These are phyloP conservation scores for Phialophora tarda DNA, from an alignment of 2,329 filamentous ascomycete genomes.

Conservation along the genomic window DNA sequence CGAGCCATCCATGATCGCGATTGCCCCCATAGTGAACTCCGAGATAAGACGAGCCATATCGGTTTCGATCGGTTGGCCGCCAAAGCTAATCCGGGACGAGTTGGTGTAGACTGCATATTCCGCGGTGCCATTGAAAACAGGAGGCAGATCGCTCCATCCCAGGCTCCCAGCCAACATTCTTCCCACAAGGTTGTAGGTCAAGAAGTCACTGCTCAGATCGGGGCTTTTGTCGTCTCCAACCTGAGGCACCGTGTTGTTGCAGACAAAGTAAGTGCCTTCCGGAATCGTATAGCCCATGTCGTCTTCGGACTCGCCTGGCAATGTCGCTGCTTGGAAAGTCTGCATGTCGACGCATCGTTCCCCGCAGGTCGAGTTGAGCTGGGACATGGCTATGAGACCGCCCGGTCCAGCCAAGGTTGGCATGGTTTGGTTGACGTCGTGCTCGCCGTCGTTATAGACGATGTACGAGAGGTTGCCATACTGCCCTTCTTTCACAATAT, in stretches of 20 bases:
- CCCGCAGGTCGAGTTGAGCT: conserved; percentile 35
- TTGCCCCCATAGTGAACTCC: conserved; percentile 31
- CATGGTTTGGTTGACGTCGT: conserved; percentile 31
- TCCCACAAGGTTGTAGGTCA: conserved; percentile 23
- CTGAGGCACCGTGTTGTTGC: conserved; percentile 35
- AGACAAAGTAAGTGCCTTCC: conserved; percentile 29
- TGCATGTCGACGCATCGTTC: conserved; percentile 30
- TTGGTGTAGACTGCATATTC: conserved; percentile 32
- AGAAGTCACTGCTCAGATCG: conserved; percentile 16
- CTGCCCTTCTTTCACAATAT: conserved; percentile 28
- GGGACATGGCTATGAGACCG: conserved; percentile 27
- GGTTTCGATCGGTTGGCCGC: conserved; percentile 4
- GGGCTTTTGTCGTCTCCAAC: conserved; percentile 16
- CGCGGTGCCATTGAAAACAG: conserved; percentile 14
- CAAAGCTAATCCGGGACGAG: conserved; percentile 23
- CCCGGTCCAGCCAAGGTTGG: conserved; percentile 27
- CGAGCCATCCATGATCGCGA: conserved; percentile 30
- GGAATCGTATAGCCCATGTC: conserved; percentile 12
- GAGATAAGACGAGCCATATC: conserved; percentile 31
- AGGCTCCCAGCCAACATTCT: conserved; percentile 36
- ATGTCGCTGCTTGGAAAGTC: conserved; percentile 29
- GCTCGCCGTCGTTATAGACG: conserved; percentile 31
- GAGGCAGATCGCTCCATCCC: conserved; percentile 31
- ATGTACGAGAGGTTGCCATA: conserved; percentile 35
- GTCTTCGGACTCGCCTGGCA: conserved; percentile 11